Conservation (phyloP, 352 stramenopile genomes). For the Globisporangium takayamanum region DNA sequence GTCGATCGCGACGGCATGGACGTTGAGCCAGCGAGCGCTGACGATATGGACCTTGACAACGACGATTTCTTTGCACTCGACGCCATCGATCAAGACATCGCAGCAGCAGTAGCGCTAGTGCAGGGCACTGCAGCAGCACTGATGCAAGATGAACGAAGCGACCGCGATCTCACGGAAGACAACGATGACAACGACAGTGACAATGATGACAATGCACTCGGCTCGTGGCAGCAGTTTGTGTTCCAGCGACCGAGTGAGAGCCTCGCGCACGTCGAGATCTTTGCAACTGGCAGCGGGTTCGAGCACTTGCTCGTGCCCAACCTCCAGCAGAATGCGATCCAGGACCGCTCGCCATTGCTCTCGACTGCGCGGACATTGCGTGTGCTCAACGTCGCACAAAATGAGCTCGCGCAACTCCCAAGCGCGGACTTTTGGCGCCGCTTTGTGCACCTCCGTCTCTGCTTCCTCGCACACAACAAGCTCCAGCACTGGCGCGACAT, state of each 20-base stretch:
- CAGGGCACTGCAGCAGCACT: no score
- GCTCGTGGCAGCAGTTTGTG: constrained; percentile 41
- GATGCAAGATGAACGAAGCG: not conserved
- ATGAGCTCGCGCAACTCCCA: constrained; percentile 43
- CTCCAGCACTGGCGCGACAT: constrained; percentile 46
- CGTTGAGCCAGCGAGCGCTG: no score
- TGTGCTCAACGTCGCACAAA: constrained; percentile 53
- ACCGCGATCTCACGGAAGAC: not conserved
- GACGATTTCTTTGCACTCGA: no score
- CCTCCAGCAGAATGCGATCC: constrained; percentile 50
- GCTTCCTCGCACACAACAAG: constrained; percentile 55
- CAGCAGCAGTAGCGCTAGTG: not conserved
- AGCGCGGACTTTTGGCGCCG: constrained; percentile 37
- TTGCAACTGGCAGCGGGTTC: constrained; percentile 29
- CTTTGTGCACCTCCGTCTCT: constrained; percentile 41
- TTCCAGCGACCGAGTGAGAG: constrained; percentile 45
- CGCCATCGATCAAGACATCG: no score
- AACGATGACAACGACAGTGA: constrained; percentile 1
- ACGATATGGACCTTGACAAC: no score
- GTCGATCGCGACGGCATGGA: no score
- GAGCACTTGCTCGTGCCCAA: constrained; percentile 56
- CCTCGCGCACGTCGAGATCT: constrained; percentile 23
- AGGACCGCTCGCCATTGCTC: constrained; percentile 47
- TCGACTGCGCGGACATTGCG: constrained; percentile 33
- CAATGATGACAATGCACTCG: constrained; percentile 12